phyloP scores from a whole-genome alignment of 116 monocot species.

The Iris pallida region DNA sequence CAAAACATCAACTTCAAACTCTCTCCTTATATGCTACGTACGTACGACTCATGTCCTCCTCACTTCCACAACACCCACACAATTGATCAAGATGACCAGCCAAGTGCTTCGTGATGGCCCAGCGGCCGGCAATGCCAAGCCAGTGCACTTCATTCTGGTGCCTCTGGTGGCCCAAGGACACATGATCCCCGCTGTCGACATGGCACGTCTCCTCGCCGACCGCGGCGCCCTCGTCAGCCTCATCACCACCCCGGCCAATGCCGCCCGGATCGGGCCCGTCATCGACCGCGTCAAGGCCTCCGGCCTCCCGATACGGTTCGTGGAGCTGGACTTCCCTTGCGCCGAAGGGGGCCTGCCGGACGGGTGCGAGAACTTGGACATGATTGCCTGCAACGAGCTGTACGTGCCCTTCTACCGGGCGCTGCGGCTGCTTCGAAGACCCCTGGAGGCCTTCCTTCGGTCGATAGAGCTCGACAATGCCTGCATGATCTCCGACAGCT shows the following conservation, averaged over 20 bases:
- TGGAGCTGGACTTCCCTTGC: conserved; percentile 18
- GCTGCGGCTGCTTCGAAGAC: conserved; percentile 14
- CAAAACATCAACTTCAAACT: no score
- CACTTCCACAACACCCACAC: no score
- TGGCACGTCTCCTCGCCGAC: background rate
- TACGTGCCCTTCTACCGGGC: conserved; percentile 12
- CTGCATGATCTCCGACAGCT: conserved; percentile 22
- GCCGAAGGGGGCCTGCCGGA: conserved; percentile 32
- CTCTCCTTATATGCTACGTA: no score
- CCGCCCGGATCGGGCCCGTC: background rate
- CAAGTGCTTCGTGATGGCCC: no score
- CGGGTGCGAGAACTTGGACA: conserved; percentile 33
- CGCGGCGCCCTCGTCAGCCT: background rate
- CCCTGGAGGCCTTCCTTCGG: conserved; percentile 9
- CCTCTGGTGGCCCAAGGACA: conserved; percentile 3
- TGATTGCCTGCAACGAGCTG: conserved; percentile 11
- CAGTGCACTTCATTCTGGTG: background rate
- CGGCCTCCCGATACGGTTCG: conserved; percentile 13
- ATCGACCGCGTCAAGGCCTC: conserved; percentile 2
- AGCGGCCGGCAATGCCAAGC: no score
- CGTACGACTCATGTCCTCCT: no score
- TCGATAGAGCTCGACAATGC: background rate
- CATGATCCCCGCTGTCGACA: background rate
- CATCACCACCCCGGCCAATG: conserved; percentile 7
- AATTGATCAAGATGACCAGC: no score